These are phyloP conservation scores for Exophiala xenobiotica DNA, from an alignment of 2,329 filamentous ascomycete genomes.

Conservation along the genomic window DNA sequence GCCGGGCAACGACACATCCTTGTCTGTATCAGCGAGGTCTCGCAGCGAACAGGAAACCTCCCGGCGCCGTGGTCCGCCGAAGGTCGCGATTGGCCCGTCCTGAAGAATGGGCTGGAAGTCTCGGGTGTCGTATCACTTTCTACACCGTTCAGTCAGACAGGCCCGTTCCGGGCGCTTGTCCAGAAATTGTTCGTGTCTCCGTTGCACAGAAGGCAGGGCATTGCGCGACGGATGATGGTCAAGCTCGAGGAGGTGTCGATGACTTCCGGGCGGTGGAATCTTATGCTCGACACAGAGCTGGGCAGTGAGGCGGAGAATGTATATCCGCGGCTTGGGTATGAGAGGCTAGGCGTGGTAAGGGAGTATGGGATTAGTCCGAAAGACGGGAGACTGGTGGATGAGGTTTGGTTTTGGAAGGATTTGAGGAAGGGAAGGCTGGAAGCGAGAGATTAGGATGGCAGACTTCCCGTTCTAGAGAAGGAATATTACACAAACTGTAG, in stretches of 20 bases:
- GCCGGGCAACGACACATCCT: conserved; percentile 53
- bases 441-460: neutral
- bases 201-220: conserved; percentile 51
- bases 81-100: conserved; percentile 11
- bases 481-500: neutral
- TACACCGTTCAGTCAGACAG: conserved; percentile 56
- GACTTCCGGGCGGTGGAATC: conserved; percentile 49
- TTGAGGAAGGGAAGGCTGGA: conserved; percentile 18
- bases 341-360: conserved; percentile 56
- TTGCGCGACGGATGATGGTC: conserved; percentile 53
- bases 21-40: conserved; percentile 45
- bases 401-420: conserved; percentile 31
- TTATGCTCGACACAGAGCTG: conserved; percentile 56
- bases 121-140: conserved; percentile 58
- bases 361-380: conserved; percentile 54
- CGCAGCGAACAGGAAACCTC: conserved; percentile 32
- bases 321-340: conserved; percentile 59
- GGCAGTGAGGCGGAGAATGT: conserved; percentile 54
- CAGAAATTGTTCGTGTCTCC: conserved; percentile 60
- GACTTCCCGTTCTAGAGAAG: neutral
- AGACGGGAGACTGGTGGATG: conserved; percentile 49
- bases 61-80: conserved; percentile 3
- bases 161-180: conserved; percentile 54
- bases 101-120: conserved; percentile 19
- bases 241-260: conserved; percentile 58